A percentile compares a stretch with the other conserved stretches of the same genome.
These are phyloP conservation scores for Tricholoma bakamatsutake DNA, from an alignment of 768 basidiomycete genomes.

Conservation along the genomic window DNA sequence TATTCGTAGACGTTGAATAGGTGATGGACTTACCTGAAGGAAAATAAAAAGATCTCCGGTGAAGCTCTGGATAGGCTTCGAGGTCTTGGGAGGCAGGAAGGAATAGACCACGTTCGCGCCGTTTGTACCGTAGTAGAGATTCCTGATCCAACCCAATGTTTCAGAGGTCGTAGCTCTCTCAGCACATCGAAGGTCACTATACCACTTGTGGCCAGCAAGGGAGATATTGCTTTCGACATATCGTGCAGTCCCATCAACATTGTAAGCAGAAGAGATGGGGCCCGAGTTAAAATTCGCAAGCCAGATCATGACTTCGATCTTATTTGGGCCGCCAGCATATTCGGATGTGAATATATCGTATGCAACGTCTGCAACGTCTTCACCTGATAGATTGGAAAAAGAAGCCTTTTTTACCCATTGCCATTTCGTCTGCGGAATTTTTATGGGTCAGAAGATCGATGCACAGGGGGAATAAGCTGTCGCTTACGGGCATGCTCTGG, in stretches of 20 bases:
- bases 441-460: background rate
- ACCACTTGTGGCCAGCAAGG: slow-evolving; percentile 50
- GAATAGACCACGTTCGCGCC: slow-evolving; percentile 47
- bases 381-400: too few relatives aligned
- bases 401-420: slow-evolving; percentile 43
- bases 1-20: background rate
- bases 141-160: slow-evolving; percentile 27
- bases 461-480: background rate
- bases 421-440: slow-evolving; percentile 41
- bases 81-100: slow-evolving; percentile 33
- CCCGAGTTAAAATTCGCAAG: slow-evolving; percentile 51
- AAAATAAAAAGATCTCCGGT: slow-evolving; percentile 49
- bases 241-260: slow-evolving; percentile 37
- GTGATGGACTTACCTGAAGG: slow-evolving; percentile 32
- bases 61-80: slow-evolving; percentile 46
- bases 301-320: slow-evolving; percentile 61
- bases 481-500: slow-evolving; percentile 46
- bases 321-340: slow-evolving; percentile 40
- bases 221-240: slow-evolving; percentile 39
- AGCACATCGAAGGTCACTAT: background rate
- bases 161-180: background rate
- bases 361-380: slow-evolving; percentile 53
- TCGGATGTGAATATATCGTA: slow-evolving; percentile 61
- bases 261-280: slow-evolving; percentile 49
- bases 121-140: slow-evolving; percentile 50